These are phyloP conservation scores for Huntiella abstrusa DNA, from an alignment of 2,329 filamentous ascomycete species.

Conservation along the genomic window DNA sequence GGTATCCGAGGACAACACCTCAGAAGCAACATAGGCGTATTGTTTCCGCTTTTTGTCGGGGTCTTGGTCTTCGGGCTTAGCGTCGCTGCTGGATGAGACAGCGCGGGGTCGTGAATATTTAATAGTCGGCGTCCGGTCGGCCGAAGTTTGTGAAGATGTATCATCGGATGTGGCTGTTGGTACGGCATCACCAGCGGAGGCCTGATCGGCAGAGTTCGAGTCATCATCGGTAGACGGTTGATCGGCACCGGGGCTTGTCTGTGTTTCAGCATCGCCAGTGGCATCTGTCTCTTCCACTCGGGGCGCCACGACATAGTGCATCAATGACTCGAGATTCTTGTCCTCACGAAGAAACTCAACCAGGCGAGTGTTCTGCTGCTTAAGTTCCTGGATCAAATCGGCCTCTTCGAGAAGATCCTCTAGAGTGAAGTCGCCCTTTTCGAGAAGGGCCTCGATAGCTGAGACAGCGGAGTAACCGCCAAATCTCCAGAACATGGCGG, in stretches of 20 bases:
- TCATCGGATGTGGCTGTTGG: background rate
- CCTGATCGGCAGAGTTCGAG: slow-evolving; percentile 28
- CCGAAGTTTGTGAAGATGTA: slow-evolving; percentile 12
- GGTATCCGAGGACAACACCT: slow-evolving; percentile 85
- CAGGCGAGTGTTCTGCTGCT: slow-evolving; percentile 93
- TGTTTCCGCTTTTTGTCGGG: slow-evolving; percentile 80
- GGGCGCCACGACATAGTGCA: slow-evolving; percentile 81
- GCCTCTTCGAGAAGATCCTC: slow-evolving; percentile 93
- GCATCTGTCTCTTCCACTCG: slow-evolving; percentile 32
- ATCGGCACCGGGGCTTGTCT: background rate
- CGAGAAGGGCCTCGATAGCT: slow-evolving; percentile 87
- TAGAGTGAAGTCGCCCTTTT: slow-evolving; percentile 86
- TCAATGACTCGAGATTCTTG: slow-evolving; percentile 61
- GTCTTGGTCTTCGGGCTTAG: slow-evolving; percentile 45
- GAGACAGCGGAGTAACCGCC: slow-evolving; percentile 97
- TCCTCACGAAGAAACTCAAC: slow-evolving; percentile 90
- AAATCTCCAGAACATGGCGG: slow-evolving; percentile 98
- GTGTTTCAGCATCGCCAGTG: slow-evolving; percentile 13
- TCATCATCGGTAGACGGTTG: slow-evolving; percentile 35
- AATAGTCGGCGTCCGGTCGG: slow-evolving; percentile 14
- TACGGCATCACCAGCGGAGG: slow-evolving; percentile 21
- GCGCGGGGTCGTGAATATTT: slow-evolving; percentile 34
- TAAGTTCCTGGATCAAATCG: slow-evolving; percentile 91
- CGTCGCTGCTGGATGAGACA: slow-evolving; percentile 30
- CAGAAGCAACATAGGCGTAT: slow-evolving; percentile 83